A percentile compares a stretch with the other conserved stretches of the same genome.
Evolutionary conservation across 768 basidiomycete genomes (phyloP).

Genomic region (Leccinum sublutescens): DNA sequence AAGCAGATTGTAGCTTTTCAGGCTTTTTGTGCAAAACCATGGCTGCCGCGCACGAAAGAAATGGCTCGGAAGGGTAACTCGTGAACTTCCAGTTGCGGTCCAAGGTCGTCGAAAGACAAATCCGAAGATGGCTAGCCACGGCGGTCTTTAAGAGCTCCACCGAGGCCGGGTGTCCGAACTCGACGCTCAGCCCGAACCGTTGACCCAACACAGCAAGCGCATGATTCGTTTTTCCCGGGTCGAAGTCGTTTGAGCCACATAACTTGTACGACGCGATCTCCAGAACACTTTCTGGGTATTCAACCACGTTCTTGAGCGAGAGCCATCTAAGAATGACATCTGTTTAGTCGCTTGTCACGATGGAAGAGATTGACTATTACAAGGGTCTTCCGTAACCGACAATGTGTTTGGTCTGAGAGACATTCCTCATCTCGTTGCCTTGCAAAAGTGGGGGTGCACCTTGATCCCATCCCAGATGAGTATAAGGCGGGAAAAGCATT

Average conservation of each 20-base stretch:
- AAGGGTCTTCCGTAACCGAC: background rate
- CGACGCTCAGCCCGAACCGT: slow-evolving; percentile 5
- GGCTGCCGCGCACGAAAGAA: slow-evolving; percentile 14
- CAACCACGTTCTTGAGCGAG: slow-evolving; percentile 1
- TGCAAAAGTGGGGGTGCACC: background rate
- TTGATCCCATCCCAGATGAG: background rate
- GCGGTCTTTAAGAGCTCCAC: slow-evolving; percentile 1
- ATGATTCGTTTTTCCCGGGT: background rate
- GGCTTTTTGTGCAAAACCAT: background rate
- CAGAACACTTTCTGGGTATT: background rate
- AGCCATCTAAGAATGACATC: slow-evolving; percentile 1
- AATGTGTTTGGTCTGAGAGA: background rate
- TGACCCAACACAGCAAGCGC: slow-evolving; percentile 5
- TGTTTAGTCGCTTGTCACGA: background rate
- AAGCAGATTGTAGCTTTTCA: background rate
- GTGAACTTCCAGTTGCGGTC: slow-evolving; percentile 14
- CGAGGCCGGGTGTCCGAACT: slow-evolving; percentile 3
- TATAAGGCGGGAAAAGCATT: background rate
- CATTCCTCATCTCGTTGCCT: background rate
- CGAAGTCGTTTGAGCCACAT: background rate
- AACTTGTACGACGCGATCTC: background rate
- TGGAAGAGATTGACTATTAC: background rate
- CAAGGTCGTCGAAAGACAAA: slow-evolving; percentile 8
- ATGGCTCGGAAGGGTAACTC: slow-evolving; percentile 17
- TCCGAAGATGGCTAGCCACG: slow-evolving; percentile 14